These are phyloP conservation scores for Thelephora ganbajun DNA, from an alignment of 768 basidiomycete genomes.

Conservation along the genomic window DNA sequence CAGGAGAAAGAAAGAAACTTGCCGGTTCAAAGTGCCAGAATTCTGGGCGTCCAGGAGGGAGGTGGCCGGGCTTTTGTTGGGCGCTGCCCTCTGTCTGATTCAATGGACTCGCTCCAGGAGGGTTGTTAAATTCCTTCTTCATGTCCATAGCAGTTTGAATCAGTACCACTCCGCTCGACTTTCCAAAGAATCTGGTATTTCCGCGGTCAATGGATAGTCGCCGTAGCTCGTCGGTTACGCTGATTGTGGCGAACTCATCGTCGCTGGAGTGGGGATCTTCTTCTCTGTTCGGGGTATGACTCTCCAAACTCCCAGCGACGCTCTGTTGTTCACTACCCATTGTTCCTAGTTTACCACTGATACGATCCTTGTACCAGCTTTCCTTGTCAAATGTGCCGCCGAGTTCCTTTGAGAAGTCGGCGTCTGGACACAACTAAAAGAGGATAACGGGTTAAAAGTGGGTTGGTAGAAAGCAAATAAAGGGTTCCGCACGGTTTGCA, in stretches of 20 bases:
- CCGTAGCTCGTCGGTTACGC: slow-evolving; percentile 17
- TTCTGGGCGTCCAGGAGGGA: slow-evolving; percentile 25
- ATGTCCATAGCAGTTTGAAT: slow-evolving; percentile 28
- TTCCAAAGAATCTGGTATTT: slow-evolving; percentile 25
- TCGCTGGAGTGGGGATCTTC: slow-evolving; percentile 19
- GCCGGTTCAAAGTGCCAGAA: slow-evolving; percentile 38
- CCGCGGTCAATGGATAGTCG: slow-evolving; percentile 15
- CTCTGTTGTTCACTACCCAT: slow-evolving; percentile 8
- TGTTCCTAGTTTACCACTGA: slow-evolving; percentile 7
- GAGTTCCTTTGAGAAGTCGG: slow-evolving; percentile 44
- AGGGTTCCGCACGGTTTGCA: slow-evolving; percentile 18
- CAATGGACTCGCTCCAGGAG: slow-evolving; percentile 2
- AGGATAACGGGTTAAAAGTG: background rate
- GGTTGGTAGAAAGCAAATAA: background rate
- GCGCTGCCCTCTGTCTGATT: slow-evolving; percentile 4
- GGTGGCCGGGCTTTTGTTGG: slow-evolving; percentile 3
- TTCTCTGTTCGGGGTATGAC: slow-evolving; percentile 7
- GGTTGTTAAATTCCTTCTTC: slow-evolving; percentile 23
- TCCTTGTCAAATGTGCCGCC: slow-evolving; percentile 30
- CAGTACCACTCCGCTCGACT: slow-evolving; percentile 27
- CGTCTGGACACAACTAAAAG: slow-evolving; percentile 50
- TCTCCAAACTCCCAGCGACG: slow-evolving; percentile 6
- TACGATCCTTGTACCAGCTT: slow-evolving; percentile 16
- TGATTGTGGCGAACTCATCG: slow-evolving; percentile 12
- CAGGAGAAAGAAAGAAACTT: slow-evolving; percentile 10